These are phyloP conservation scores for Boechera retrofracta DNA, from an alignment of 345 rosid species.

Conservation along the genomic window DNA sequence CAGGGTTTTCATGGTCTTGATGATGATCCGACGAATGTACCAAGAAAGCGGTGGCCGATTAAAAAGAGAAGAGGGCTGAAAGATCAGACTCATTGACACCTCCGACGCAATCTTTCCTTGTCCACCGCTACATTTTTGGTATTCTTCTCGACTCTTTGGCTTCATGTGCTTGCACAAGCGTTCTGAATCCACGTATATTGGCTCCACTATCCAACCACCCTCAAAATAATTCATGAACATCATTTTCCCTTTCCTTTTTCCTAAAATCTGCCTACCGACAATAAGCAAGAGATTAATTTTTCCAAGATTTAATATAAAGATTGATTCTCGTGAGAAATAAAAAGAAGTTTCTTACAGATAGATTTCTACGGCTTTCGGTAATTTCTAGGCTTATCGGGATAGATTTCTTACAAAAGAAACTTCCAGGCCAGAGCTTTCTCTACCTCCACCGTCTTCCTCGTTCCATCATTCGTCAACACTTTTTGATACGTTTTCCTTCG, in stretches of 20 bases:
- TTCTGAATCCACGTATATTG: constrained; percentile 63
- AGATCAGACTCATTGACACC: constrained; percentile 66
- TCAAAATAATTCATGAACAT: constrained; percentile 76
- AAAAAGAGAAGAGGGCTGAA: constrained; percentile 62
- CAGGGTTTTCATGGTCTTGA: constrained; percentile 64
- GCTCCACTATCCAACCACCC: constrained; percentile 56
- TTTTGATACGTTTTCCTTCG: constrained; percentile 17
- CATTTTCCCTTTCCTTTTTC: constrained; percentile 50
- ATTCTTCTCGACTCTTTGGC: constrained; percentile 65
- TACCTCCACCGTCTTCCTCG: neutral
- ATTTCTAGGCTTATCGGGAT: too few relatives aligned
- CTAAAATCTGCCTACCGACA: constrained; percentile 62
- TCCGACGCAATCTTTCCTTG: constrained; percentile 73
- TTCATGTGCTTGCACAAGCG: constrained; percentile 56
- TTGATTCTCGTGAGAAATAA: too few relatives aligned
- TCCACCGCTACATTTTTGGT: constrained; percentile 60
- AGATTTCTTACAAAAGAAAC: too few relatives aligned
- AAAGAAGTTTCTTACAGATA: too few relatives aligned
- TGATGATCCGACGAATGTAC: constrained; percentile 71
- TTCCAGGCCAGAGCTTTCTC: constrained; percentile 18
- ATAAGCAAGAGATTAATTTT: too few relatives aligned
- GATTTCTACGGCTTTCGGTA: too few relatives aligned
- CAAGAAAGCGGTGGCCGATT: constrained; percentile 85
- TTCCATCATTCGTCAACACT: neutral
- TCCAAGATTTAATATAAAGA: too few relatives aligned